A percentile compares a stretch with the other conserved stretches of the same genome.
Evolutionary conservation across 305 asterid genomes (phyloP).

Genomic region (Stenogyne calaminthoides): DNA sequence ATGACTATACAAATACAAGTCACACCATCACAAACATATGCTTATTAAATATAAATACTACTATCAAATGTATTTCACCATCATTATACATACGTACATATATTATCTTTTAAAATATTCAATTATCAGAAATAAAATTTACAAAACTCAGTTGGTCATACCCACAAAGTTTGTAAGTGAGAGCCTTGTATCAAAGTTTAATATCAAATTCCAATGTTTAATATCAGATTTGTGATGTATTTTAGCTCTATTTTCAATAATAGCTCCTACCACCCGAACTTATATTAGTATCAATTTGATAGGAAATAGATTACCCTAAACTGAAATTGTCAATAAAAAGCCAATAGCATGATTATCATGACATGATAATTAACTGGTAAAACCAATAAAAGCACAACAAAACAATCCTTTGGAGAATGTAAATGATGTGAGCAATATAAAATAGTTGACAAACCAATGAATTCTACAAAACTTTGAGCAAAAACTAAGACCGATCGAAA

Average conservation of each 20-base stretch:
- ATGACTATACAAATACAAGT: too few relatives aligned
- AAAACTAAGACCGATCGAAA: background rate
- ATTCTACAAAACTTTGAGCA: constrained; percentile 32
- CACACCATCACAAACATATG: too few relatives aligned
- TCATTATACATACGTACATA: too few relatives aligned
- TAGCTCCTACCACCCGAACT: background rate
- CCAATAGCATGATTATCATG: background rate
- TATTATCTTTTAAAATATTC: too few relatives aligned
- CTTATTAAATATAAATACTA: too few relatives aligned
- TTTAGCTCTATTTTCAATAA: background rate
- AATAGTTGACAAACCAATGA: background rate
- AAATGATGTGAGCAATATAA: background rate
- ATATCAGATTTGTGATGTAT: background rate
- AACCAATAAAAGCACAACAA: background rate
- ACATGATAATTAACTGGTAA: background rate
- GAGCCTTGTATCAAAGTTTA: background rate
- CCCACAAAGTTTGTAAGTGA: background rate
- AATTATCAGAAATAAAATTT: too few relatives aligned
- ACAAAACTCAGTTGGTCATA: background rate
- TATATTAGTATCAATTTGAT: background rate
- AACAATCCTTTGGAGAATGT: background rate
- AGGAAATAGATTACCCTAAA: background rate
- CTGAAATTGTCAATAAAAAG: background rate
- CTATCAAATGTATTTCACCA: too few relatives aligned
- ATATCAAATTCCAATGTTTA: too few relatives aligned